A percentile compares a stretch with the other conserved stretches of the same genome.
Evolutionary conservation across 768 basidiomycete genomes (phyloP).

Genomic region (Macrolepiota dolichaula): DNA sequence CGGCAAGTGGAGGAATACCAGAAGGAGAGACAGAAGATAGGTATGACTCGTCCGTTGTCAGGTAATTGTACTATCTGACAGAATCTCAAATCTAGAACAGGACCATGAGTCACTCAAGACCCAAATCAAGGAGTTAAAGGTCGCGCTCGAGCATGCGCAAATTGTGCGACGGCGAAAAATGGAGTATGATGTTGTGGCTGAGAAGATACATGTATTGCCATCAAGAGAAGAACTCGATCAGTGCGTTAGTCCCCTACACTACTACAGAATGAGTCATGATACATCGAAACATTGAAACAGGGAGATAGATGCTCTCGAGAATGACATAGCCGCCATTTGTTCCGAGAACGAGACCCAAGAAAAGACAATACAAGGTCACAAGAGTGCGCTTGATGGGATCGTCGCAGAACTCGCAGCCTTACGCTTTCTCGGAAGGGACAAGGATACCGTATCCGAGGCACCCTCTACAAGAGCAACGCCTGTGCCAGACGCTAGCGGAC

Average conservation of each 20-base stretch:
- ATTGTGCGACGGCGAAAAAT: constrained; percentile 73
- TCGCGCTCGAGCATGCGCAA: constrained; percentile 75
- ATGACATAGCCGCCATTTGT: constrained; percentile 73
- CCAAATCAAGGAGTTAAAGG: constrained; percentile 79
- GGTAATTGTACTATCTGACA: constrained; percentile 6
- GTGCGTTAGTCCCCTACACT: constrained; percentile 43
- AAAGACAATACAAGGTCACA: constrained; percentile 64
- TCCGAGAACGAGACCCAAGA: constrained; percentile 74
- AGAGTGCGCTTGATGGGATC: constrained; percentile 62
- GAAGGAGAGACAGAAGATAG: constrained; percentile 65
- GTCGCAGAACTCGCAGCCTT: constrained; percentile 59
- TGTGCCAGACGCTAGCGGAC: constrained; percentile 13
- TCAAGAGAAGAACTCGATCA: constrained; percentile 72
- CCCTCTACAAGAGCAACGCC: constrained; percentile 50
- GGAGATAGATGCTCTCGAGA: constrained; percentile 65
- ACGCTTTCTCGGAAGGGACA: constrained; percentile 68
- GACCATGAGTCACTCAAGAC: constrained; percentile 64
- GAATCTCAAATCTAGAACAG: constrained; percentile 45
- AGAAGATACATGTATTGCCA: constrained; percentile 77
- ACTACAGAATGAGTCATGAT: background rate
- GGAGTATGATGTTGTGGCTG: constrained; percentile 82
- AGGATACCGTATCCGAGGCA: constrained; percentile 42
- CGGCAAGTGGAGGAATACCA: constrained; percentile 86
- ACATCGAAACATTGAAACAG: constrained; percentile 29
- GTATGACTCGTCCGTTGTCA: constrained; percentile 36